Conservation (phyloP, 2,329 filamentous ascomycete genomes). For the Pseudogymnoascus sp. region DNA sequence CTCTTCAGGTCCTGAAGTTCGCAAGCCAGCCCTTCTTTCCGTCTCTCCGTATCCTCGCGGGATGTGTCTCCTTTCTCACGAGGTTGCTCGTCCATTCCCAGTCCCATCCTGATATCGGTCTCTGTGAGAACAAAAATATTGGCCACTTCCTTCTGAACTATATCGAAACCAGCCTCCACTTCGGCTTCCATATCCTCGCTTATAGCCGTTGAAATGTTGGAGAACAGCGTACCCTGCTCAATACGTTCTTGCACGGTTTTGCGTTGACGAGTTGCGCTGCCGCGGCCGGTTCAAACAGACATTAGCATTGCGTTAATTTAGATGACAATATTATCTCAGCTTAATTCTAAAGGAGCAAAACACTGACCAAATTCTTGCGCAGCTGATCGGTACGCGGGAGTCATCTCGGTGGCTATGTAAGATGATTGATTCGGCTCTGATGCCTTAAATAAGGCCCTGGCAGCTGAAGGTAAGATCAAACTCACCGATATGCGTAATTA, state of each 20-base stretch:
- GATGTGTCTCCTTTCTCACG: background rate
- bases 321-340: background rate
- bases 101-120: slow-evolving; percentile 12
- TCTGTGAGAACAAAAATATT: slow-evolving; percentile 5
- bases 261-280: slow-evolving; percentile 11
- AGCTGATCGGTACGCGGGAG: slow-evolving; percentile 14
- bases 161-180: slow-evolving; percentile 6
- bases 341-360: background rate
- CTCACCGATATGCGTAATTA: slow-evolving; percentile 14
- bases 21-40: background rate
- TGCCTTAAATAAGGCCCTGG: slow-evolving; percentile 10
- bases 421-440: slow-evolving; percentile 16
- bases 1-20: background rate
- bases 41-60: background rate
- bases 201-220: slow-evolving; percentile 14
- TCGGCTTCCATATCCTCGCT: slow-evolving; percentile 9
- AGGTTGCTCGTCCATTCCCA: background rate
- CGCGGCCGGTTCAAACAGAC: slow-evolving; percentile 10
- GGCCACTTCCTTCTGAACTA: background rate
- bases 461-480: background rate
- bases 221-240: slow-evolving; percentile 15
- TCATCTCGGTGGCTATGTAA: slow-evolving; percentile 16
- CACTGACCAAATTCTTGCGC: slow-evolving; percentile 14
- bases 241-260: slow-evolving; percentile 13
- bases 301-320: background rate